phyloP scores from a whole-genome alignment of 768 basidiomycete species.

The Leucocoprinus sp. region DNA sequence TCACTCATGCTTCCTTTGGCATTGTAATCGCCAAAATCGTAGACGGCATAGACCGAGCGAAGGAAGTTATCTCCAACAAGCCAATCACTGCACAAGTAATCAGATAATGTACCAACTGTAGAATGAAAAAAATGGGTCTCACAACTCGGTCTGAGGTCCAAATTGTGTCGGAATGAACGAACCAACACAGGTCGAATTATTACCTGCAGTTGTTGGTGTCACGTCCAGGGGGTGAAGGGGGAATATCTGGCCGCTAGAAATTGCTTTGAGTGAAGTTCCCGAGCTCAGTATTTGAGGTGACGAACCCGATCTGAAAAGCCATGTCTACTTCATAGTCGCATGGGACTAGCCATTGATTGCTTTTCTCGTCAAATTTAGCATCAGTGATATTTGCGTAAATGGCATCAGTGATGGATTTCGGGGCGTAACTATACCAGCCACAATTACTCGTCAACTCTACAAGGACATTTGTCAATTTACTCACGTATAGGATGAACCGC shows the following conservation, averaged over 20 bases:
- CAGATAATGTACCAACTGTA: not conserved
- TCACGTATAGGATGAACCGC: conserved; percentile 75
- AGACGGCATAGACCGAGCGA: conserved; percentile 75
- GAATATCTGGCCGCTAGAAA: conserved; percentile 55
- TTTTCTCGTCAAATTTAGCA: conserved; percentile 42
- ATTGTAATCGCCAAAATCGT: conserved; percentile 79
- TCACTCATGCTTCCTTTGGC: conserved; percentile 55
- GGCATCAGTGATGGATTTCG: conserved; percentile 52
- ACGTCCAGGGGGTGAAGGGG: conserved; percentile 79
- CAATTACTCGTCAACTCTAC: conserved; percentile 1
- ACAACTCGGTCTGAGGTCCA: conserved; percentile 63
- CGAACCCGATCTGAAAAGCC: conserved; percentile 71
- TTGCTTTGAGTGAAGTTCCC: conserved; percentile 4
- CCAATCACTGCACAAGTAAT: conserved; percentile 51
- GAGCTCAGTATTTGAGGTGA: conserved; percentile 10
- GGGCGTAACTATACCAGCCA: conserved; percentile 49
- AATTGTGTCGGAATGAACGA: conserved; percentile 64
- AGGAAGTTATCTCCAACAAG: conserved; percentile 77
- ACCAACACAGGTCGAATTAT: conserved; percentile 53
- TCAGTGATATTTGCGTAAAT: conserved; percentile 65
- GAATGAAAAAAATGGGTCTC: conserved; percentile 20
- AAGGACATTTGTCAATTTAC: conserved; percentile 17
- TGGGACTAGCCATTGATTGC: conserved; percentile 66
- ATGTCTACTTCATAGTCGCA: conserved; percentile 70
- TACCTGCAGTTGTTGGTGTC: conserved; percentile 36